Percentiles rank a stretch among this genome's conserved stretches.
phyloP scores from a whole-genome alignment of 2,329 filamentous ascomycete species.

The Penicillium oxalicum region DNA sequence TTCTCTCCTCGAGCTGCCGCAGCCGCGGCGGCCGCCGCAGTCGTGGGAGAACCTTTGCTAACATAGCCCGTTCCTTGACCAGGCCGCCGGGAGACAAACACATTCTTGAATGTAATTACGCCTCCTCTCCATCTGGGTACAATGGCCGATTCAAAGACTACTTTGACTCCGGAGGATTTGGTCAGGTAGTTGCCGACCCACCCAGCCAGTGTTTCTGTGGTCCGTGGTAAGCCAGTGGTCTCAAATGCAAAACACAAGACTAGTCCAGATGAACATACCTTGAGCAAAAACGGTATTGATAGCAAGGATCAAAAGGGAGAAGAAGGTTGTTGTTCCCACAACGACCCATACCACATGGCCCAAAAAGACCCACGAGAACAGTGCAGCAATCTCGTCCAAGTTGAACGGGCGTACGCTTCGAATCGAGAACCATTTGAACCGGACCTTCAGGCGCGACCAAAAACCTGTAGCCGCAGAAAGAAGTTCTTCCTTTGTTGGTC shows the following conservation, averaged over 20 bases:
- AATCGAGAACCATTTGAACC: conserved; percentile 98
- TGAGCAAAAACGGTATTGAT: conserved; percentile 97
- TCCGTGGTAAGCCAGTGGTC: neutral
- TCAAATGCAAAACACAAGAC: conserved; percentile 13
- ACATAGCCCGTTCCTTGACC: conserved; percentile 77
- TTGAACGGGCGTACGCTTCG: conserved; percentile 91
- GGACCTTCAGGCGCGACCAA: conserved; percentile 80
- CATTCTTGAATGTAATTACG: conserved; percentile 93
- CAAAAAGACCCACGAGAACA: conserved; percentile 89
- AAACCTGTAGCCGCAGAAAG: conserved; percentile 87
- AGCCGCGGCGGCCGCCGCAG: conserved; percentile 78
- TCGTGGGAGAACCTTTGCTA: conserved; percentile 81
- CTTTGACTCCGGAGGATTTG: conserved; percentile 82
- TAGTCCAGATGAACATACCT: conserved; percentile 47
- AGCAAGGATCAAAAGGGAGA: conserved; percentile 80
- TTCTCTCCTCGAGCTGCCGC: conserved; percentile 53
- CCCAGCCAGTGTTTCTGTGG: conserved; percentile 75
- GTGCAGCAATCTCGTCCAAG: conserved; percentile 89
- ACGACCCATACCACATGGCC: conserved; percentile 93
- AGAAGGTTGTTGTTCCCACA: conserved; percentile 95
- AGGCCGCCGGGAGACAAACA: conserved; percentile 87
- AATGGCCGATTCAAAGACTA: conserved; percentile 96
- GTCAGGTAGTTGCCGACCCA: conserved; percentile 96
- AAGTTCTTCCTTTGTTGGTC: conserved; percentile 88
- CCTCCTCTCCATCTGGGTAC: conserved; percentile 93